phyloP scores from a whole-genome alignment of 768 basidiomycete genomes.

The Pulveroboletus sp. region DNA sequence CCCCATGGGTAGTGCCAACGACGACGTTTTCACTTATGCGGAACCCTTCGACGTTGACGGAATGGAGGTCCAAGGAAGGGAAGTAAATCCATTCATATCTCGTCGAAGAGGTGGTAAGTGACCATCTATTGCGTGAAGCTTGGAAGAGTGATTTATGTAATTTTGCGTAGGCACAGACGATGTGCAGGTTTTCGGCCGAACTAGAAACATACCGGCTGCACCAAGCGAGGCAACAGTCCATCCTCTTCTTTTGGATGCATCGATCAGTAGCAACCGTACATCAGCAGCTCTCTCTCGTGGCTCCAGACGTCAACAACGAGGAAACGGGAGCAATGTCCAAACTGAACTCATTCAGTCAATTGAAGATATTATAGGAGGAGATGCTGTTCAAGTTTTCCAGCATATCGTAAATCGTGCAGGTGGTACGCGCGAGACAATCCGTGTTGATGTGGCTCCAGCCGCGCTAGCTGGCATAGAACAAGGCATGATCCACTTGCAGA shows the following conservation, averaged over 20 bases:
- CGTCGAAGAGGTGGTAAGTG: slow-evolving; percentile 47
- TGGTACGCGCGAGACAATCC: slow-evolving; percentile 62
- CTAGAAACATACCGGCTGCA: slow-evolving; percentile 47
- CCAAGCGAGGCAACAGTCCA: slow-evolving; percentile 76
- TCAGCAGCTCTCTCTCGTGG: slow-evolving; percentile 45
- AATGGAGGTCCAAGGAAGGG: slow-evolving; percentile 42
- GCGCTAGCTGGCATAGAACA: slow-evolving; percentile 61
- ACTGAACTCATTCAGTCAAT: slow-evolving; percentile 72
- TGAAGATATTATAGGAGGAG: slow-evolving; percentile 77
- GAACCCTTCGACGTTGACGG: slow-evolving; percentile 50
- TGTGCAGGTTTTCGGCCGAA: slow-evolving; percentile 60
- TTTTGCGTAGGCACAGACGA: slow-evolving; percentile 46
- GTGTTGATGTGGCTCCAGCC: slow-evolving; percentile 72
- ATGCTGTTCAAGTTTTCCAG: slow-evolving; percentile 80
- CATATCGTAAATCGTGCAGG: slow-evolving; percentile 69
- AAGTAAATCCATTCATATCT: slow-evolving; percentile 41
- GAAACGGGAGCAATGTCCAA: slow-evolving; percentile 44
- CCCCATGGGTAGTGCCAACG: slow-evolving; percentile 31
- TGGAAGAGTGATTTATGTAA: neutral
- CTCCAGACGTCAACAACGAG: slow-evolving; percentile 56
- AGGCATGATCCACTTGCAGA: slow-evolving; percentile 45
- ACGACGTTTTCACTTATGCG: slow-evolving; percentile 55
- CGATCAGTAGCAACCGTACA: slow-evolving; percentile 42
- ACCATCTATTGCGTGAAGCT: neutral
- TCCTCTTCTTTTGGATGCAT: slow-evolving; percentile 73